Conservation (phyloP, 331 rosid species). For the Cydonia oblonga region DNA sequence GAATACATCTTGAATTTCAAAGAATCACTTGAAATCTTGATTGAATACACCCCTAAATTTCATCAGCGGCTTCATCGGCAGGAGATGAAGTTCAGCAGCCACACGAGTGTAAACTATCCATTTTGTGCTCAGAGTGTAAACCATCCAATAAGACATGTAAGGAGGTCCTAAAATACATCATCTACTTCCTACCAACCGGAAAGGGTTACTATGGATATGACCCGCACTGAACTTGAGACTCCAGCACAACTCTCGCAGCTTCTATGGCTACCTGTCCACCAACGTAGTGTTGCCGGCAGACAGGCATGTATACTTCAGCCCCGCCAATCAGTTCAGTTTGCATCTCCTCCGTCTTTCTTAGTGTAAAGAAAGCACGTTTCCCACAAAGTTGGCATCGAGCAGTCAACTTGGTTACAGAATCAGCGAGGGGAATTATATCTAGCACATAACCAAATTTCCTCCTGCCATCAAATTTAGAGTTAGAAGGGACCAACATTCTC, state of each 20-base stretch:
- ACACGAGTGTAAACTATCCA: background rate
- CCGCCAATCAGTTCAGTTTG: slow-evolving; percentile 37
- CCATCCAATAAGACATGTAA: background rate
- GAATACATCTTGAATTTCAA: too few relatives aligned
- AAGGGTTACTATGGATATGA: background rate
- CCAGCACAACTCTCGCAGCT: slow-evolving; percentile 28
- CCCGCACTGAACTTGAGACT: slow-evolving; percentile 13
- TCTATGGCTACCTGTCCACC: slow-evolving; percentile 32
- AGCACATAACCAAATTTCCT: slow-evolving; percentile 39
- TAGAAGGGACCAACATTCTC: background rate
- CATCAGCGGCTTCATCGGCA: too few relatives aligned
- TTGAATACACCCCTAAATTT: too few relatives aligned
- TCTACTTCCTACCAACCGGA: background rate
- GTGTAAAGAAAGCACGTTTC: slow-evolving; percentile 25
- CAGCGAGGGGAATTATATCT: slow-evolving; percentile 41
- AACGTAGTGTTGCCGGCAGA: slow-evolving; percentile 38
- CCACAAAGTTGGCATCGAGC: slow-evolving; percentile 37
- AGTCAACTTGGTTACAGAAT: slow-evolving; percentile 31
- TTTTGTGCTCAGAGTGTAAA: background rate
- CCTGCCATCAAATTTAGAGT: slow-evolving; percentile 11
- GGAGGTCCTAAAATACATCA: background rate
- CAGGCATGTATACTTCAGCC: slow-evolving; percentile 36
- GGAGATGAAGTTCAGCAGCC: too few relatives aligned
- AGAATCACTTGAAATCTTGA: too few relatives aligned
- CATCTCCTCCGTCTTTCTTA: slow-evolving; percentile 33